phyloP scores from a whole-genome alignment of 371 early-diverging fungal species.

The Nematocida homosporus region DNA sequence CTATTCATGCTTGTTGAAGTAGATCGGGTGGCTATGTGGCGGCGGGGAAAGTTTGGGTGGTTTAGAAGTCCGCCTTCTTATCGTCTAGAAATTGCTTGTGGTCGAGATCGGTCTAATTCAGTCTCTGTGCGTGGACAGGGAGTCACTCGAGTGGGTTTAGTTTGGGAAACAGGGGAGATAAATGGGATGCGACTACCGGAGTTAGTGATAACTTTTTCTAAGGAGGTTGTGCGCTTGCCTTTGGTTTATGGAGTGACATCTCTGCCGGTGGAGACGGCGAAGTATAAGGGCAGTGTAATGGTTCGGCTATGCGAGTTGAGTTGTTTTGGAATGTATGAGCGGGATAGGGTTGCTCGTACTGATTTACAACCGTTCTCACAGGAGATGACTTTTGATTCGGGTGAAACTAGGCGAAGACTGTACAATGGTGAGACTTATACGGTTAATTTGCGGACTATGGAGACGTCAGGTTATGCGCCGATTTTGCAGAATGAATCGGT shows the following conservation, averaged over 20 bases:
- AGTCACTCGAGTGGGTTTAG: slow-evolving; percentile 17
- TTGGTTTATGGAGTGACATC: background rate
- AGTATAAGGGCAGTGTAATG: slow-evolving; percentile 1
- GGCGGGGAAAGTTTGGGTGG: slow-evolving; percentile 9
- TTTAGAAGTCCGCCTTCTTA: background rate
- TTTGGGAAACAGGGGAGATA: background rate
- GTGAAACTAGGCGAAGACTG: background rate
- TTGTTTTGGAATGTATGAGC: slow-evolving; percentile 33
- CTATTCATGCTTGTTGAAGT: slow-evolving; percentile 44
- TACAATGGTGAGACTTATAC: slow-evolving; percentile 31
- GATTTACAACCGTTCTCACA: slow-evolving; percentile 5
- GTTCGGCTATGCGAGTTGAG: background rate
- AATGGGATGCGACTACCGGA: too few species aligned
- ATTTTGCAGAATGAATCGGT: slow-evolving; percentile 18
- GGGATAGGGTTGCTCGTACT: background rate
- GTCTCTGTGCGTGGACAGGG: background rate
- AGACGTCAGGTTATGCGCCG: slow-evolving; percentile 29
- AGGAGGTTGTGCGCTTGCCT: slow-evolving; percentile 9
- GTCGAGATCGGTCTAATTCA: background rate
- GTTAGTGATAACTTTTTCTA: slow-evolving; percentile 1
- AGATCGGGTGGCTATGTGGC: slow-evolving; percentile 5
- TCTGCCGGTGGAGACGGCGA: background rate
- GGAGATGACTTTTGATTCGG: background rate
- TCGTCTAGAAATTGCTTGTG: background rate
- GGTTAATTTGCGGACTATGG: slow-evolving; percentile 24